Evolutionary conservation across 371 early-diverging fungal genomes (phyloP).

Genomic region (Mucor sp.): DNA sequence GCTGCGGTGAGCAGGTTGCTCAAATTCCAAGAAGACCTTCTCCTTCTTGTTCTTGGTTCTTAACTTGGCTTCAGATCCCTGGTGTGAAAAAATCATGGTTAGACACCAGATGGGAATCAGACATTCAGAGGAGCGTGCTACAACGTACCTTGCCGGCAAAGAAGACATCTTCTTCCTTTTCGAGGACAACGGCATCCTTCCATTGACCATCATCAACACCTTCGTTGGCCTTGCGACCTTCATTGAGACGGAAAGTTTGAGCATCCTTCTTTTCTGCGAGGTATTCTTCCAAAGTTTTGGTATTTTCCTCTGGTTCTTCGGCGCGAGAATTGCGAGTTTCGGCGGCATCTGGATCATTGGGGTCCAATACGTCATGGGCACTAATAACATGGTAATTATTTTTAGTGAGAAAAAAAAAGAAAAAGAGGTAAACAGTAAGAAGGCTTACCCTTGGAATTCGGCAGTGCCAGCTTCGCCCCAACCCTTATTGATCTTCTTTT

Average conservation of each 20-base stretch:
- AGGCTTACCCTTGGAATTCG: conserved; percentile 40
- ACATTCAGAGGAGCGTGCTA: conserved; percentile 45
- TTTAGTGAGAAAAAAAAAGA: conserved; percentile 1
- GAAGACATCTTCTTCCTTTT: conserved; percentile 65
- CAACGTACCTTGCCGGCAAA: conserved; percentile 64
- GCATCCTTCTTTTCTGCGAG: conserved; percentile 49
- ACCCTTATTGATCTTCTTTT: conserved; percentile 80
- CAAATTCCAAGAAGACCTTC: conserved; percentile 33
- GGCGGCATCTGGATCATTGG: conserved; percentile 45
- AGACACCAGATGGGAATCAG: not conserved
- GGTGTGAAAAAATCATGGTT: not conserved
- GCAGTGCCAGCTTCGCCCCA: conserved; percentile 67
- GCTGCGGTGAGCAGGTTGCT: conserved; percentile 39
- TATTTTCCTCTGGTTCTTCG: conserved; percentile 66
- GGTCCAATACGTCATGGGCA: conserved; percentile 35
- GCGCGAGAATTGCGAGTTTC: conserved; percentile 32
- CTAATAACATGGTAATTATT: conserved; percentile 16
- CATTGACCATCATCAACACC: conserved; percentile 75
- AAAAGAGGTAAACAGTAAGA: not conserved
- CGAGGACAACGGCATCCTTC: conserved; percentile 70
- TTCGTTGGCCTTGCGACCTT: conserved; percentile 73
- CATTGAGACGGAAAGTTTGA: conserved; percentile 19
- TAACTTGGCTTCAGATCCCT: conserved; percentile 24
- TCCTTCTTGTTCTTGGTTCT: conserved; percentile 43
- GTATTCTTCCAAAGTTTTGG: conserved; percentile 83